Percentiles rank a stretch among this genome's conserved stretches.
Conservation (phyloP, 805 yeast species). For the Metschnikowia matae region DNA sequence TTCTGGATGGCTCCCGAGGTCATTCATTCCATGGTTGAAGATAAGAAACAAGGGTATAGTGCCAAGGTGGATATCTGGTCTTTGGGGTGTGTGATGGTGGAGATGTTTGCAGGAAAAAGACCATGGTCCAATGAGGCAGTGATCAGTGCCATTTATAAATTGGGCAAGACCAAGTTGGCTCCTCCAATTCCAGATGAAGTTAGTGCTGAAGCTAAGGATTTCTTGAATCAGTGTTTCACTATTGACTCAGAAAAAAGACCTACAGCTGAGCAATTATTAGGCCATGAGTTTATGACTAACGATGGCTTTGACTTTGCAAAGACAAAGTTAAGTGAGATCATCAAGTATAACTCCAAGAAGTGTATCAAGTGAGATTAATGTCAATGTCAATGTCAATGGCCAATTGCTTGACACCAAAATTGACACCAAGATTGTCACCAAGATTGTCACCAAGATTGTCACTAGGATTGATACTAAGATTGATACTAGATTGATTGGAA, state of each 20-base stretch:
- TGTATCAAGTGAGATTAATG: neutral
- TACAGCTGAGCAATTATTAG: conserved; percentile 65
- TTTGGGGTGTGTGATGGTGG: conserved; percentile 91
- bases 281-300: conserved; percentile 49
- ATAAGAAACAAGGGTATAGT: conserved; percentile 83
- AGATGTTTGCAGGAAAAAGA: conserved; percentile 95
- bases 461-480: no score
- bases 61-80: conserved; percentile 99
- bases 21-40: conserved; percentile 73
- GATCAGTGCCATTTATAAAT: conserved; percentile 87
- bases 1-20: conserved; percentile 99
- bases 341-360: conserved; percentile 25
- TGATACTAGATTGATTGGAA: no score
- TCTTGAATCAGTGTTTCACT: conserved; percentile 70
- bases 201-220: conserved; percentile 60
- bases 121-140: conserved; percentile 98
- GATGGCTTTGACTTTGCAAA: conserved; percentile 45
- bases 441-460: no score
- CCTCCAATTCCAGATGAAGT: conserved; percentile 97
- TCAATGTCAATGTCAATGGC: no score
- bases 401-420: no score
- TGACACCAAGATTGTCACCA: no score
- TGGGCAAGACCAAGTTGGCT: conserved; percentile 80
- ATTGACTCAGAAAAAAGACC: conserved; percentile 82
- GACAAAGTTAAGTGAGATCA: conserved; percentile 54